Evolutionary conservation across 352 stramenopile species (phyloP).

Genomic region (Detonula confervacea): DNA sequence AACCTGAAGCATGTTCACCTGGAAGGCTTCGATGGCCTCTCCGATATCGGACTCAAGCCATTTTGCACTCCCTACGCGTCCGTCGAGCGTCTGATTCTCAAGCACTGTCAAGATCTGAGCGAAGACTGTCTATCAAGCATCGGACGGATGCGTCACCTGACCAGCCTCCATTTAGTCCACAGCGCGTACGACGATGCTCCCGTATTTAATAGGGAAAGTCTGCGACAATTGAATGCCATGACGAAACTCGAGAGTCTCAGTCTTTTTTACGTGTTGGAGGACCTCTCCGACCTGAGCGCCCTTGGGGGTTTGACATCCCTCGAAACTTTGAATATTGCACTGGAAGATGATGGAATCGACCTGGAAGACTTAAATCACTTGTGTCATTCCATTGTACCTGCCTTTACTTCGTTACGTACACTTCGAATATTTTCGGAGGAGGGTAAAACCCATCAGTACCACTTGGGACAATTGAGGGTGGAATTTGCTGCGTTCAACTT

Average conservation of each 20-base stretch:
- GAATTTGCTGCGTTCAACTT: constrained; percentile 40
- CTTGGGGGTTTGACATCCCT: constrained; percentile 35
- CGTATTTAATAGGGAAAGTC: constrained; percentile 33
- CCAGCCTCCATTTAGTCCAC: constrained; percentile 40
- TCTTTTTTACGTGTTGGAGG: constrained; percentile 48
- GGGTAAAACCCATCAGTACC: constrained; percentile 23
- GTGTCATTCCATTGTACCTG: constrained; percentile 17
- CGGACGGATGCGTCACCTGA: constrained; percentile 42
- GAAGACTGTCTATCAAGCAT: constrained; percentile 34
- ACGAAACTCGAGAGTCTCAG: constrained; percentile 32
- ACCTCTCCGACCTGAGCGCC: constrained; percentile 30
- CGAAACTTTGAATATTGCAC: constrained; percentile 50
- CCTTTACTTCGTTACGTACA: constrained; percentile 34
- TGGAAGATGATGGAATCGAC: constrained; percentile 32
- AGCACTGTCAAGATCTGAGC: constrained; percentile 53
- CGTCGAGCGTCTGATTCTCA: constrained; percentile 34
- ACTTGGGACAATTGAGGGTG: constrained; percentile 29
- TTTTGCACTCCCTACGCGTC: constrained; percentile 13
- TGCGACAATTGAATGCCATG: constrained; percentile 37
- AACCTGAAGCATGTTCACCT: constrained; percentile 43
- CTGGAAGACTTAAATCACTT: constrained; percentile 27
- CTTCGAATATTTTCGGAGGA: constrained; percentile 49
- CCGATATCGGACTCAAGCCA: constrained; percentile 25
- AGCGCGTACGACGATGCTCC: constrained; percentile 32
- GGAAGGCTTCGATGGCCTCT: constrained; percentile 52